phyloP scores from a whole-genome alignment of 2,329 filamentous ascomycete genomes.

The Penicillium sp. region DNA sequence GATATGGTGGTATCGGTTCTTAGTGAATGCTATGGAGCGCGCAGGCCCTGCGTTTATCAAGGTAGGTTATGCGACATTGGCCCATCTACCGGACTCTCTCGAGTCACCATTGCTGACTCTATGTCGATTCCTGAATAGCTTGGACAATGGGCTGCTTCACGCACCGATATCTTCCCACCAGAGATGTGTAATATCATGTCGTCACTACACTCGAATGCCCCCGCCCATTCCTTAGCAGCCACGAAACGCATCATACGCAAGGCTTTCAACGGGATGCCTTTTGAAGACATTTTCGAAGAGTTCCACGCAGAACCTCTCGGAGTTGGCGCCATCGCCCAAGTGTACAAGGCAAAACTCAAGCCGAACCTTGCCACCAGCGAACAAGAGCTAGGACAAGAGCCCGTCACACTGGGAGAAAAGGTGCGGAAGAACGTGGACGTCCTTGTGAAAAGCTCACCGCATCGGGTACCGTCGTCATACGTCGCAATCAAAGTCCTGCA shows the following conservation, averaged over 20 bases:
- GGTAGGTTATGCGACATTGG: conserved; percentile 48
- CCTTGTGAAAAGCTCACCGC: conserved; percentile 81
- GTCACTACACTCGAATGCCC: conserved; percentile 89
- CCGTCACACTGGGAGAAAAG: conserved; percentile 64
- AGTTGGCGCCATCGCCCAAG: conserved; percentile 94
- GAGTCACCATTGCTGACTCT: not conserved
- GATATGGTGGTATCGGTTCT: conserved; percentile 90
- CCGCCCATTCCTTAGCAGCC: conserved; percentile 79
- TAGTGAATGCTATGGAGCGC: conserved; percentile 87
- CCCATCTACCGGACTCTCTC: not conserved
- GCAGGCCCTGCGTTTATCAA: conserved; percentile 98
- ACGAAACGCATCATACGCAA: conserved; percentile 78
- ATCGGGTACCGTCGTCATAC: conserved; percentile 83
- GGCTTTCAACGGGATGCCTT: conserved; percentile 77
- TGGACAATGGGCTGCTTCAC: conserved; percentile 96
- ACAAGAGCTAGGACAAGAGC: conserved; percentile 54
- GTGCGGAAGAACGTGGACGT: conserved; percentile 81
- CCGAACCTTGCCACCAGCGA: conserved; percentile 70
- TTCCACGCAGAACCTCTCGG: conserved; percentile 88
- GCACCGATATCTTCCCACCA: conserved; percentile 92
- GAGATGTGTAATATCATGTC: conserved; percentile 95
- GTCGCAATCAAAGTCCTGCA: conserved; percentile 97
- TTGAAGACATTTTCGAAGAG: conserved; percentile 94
- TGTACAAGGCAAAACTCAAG: conserved; percentile 93
- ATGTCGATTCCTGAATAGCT: conserved; percentile 55